Percentiles rank a stretch among this genome's conserved stretches.
These are phyloP conservation scores for Macaranga tanarius DNA, from an alignment of 441 rosid species.

Conservation along the genomic window DNA sequence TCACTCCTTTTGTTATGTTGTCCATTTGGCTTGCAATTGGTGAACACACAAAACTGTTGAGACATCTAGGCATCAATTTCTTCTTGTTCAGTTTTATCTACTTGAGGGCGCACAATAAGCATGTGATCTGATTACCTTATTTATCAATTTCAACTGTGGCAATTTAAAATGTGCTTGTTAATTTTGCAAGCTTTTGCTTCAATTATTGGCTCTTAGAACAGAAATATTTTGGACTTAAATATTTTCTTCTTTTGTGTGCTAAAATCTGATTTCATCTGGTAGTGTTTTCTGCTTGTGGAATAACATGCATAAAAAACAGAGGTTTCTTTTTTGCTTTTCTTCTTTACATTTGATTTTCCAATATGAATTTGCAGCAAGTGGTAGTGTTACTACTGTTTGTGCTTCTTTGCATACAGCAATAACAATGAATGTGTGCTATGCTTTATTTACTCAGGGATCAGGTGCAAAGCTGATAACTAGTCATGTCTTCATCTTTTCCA, in stretches of 20 bases:
- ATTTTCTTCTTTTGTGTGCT: no score
- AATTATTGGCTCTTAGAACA: not conserved
- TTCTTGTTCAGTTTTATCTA: not conserved
- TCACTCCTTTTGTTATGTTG: not conserved
- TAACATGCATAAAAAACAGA: not conserved
- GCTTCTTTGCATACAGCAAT: constrained; percentile 23
- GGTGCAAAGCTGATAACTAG: constrained; percentile 23
- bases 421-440: constrained; percentile 15
- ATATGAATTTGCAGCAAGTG: not conserved
- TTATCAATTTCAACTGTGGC: not conserved
- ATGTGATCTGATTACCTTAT: not conserved
- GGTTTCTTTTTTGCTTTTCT: not conserved
- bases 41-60: constrained; percentile 11
- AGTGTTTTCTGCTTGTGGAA: not conserved
- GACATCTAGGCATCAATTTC: not conserved
- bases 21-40: not conserved
- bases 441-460: constrained; percentile 20
- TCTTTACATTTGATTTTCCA: not conserved
- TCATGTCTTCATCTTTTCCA: constrained; percentile 49
- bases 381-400: constrained; percentile 14
- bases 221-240: not conserved
- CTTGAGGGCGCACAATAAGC: not conserved
- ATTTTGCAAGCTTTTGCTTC: constrained; percentile 2
- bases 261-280: not conserved
- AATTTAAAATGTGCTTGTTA: not conserved